A percentile compares a stretch with the other conserved stretches of the same genome.
phyloP scores from a whole-genome alignment of 2,329 filamentous ascomycete species.

The Ophiosphaerella herpotricha region DNA sequence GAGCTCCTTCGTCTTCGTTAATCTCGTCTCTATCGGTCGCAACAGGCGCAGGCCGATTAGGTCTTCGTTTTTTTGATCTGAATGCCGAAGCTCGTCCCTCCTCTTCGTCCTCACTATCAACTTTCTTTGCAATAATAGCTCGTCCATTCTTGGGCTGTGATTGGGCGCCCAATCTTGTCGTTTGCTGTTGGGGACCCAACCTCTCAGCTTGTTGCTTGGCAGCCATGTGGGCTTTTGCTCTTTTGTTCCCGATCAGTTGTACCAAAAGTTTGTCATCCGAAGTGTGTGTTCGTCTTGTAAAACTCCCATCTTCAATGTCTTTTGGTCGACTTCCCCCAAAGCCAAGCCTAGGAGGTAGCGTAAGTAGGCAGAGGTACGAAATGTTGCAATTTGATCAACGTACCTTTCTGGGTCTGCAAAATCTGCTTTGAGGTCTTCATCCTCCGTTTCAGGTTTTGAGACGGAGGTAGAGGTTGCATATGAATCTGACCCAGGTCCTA shows the following conservation, averaged over 20 bases:
- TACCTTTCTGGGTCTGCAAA: constrained; percentile 60
- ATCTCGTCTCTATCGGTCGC: constrained; percentile 2
- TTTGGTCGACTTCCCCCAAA: constrained; percentile 45
- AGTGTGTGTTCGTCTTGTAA: constrained; percentile 41
- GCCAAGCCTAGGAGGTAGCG: constrained; percentile 37
- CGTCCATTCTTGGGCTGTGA: constrained; percentile 29
- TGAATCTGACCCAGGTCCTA: constrained; percentile 52
- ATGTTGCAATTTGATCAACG: constrained; percentile 12
- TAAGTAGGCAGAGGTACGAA: neutral
- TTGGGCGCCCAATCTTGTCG: constrained; percentile 23
- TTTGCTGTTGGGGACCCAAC: constrained; percentile 28
- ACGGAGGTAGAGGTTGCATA: constrained; percentile 43
- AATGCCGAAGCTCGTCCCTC: constrained; percentile 43
- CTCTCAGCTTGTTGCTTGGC: constrained; percentile 27
- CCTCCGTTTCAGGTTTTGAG: constrained; percentile 51
- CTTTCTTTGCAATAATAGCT: constrained; percentile 18
- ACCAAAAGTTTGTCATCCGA: constrained; percentile 51
- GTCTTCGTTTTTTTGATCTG: constrained; percentile 37
- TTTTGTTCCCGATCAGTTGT: constrained; percentile 50
- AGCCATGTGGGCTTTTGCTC: constrained; percentile 39
- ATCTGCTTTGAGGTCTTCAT: constrained; percentile 61
- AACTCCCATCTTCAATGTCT: constrained; percentile 42
- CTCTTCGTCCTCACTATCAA: constrained; percentile 48
- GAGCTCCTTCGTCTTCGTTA: constrained; percentile 16
- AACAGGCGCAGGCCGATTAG: constrained; percentile 20